Evolutionary conservation across 805 yeast genomes (phyloP).

Genomic region (Grigorovia jiainica): DNA sequence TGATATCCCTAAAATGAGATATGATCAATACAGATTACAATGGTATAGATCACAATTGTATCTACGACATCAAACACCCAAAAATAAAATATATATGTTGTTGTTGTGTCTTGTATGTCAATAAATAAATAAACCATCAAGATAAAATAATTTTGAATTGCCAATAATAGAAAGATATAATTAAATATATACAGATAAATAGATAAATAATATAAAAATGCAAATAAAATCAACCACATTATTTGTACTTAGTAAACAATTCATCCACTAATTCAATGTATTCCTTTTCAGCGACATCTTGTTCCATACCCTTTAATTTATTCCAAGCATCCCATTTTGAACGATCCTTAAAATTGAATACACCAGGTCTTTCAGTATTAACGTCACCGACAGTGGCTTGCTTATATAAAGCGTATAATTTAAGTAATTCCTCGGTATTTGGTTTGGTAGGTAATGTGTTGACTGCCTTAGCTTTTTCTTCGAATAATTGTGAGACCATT

Average conservation of each 20-base stretch:
- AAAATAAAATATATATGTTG: too few relatives aligned
- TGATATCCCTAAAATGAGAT: too few relatives aligned
- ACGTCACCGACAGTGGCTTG: conserved; percentile 95
- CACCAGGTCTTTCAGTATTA: conserved; percentile 74
- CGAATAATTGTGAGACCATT: conserved; percentile 29
- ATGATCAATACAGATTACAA: too few relatives aligned
- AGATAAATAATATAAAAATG: too few relatives aligned
- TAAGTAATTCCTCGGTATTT: conserved; percentile 73
- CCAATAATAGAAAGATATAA: too few relatives aligned
- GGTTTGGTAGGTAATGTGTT: conserved; percentile 70
- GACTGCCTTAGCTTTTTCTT: conserved; percentile 64
- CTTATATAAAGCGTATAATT: conserved; percentile 86
- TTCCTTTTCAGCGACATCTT: conserved; percentile 84
- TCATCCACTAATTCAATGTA: conserved; percentile 61
- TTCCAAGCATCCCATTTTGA: conserved; percentile 98
- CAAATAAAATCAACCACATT: not conserved
- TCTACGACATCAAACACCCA: too few relatives aligned
- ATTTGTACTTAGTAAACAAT: conserved; percentile 38
- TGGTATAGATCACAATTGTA: too few relatives aligned
- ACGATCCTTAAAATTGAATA: conserved; percentile 88
- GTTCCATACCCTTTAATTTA: conserved; percentile 70
- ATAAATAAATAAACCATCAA: too few relatives aligned
- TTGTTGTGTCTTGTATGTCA: too few relatives aligned
- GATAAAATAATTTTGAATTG: too few relatives aligned
- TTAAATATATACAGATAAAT: conserved; percentile 4